Conservation (phyloP, 2,329 filamentous ascomycete species). For the Monilinia fructigena region DNA sequence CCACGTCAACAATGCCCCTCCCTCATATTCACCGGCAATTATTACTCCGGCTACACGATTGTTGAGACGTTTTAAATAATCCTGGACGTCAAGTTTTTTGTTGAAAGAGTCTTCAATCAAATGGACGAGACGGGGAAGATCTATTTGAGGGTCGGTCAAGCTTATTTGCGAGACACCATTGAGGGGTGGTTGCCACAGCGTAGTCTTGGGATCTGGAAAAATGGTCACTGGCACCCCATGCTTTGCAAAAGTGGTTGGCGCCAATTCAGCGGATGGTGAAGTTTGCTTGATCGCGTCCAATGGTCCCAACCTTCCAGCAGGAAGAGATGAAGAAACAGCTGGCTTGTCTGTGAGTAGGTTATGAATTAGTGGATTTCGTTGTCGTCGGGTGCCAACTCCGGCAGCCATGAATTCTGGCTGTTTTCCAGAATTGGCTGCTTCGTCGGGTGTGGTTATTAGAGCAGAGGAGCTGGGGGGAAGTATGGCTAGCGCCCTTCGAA, state of each 20-base stretch:
- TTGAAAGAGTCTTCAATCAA: constrained; percentile 94
- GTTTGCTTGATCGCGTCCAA: constrained; percentile 28
- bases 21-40: constrained; percentile 94
- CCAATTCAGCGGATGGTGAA: constrained; percentile 42
- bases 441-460: constrained; percentile 80
- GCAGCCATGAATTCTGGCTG: constrained; percentile 39
- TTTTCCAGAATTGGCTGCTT: constrained; percentile 60
- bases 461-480: constrained; percentile 83
- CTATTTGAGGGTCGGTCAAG: constrained; percentile 76
- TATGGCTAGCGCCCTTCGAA: constrained; percentile 67
- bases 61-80: constrained; percentile 80
- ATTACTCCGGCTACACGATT: constrained; percentile 85
- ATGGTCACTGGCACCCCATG: constrained; percentile 86
- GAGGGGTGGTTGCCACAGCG: constrained; percentile 66
- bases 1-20: constrained; percentile 93
- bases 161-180: constrained; percentile 60
- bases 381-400: constrained; percentile 54
- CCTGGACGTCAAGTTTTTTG: constrained; percentile 75
- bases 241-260: constrained; percentile 78
- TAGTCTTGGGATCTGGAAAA: constrained; percentile 66
- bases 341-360: constrained; percentile 96
- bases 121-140: constrained; percentile 77
- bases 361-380: constrained; percentile 82
- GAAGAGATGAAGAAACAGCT: constrained; percentile 85
- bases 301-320: constrained; percentile 59